A percentile compares a stretch with the other conserved stretches of the same genome.
These are phyloP conservation scores for Davidsoniella eucalypti DNA, from an alignment of 2,329 filamentous ascomycete species.

Conservation along the genomic window DNA sequence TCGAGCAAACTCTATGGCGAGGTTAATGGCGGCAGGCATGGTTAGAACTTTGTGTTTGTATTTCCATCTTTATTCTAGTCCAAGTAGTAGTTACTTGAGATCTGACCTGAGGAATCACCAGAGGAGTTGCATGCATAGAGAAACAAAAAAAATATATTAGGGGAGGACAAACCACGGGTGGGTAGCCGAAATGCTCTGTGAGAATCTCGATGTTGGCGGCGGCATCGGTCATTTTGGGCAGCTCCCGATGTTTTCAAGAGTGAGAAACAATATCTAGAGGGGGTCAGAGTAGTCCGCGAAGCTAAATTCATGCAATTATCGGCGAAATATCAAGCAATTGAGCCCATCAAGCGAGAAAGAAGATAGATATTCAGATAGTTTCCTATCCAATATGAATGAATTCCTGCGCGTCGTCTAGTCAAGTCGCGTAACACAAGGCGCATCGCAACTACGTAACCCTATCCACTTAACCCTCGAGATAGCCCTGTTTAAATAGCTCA, in stretches of 20 bases:
- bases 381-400: no score
- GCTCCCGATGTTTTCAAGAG: not conserved
- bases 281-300: not conserved
- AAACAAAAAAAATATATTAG: not conserved
- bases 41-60: not conserved
- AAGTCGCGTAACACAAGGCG: no score
- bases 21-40: constrained; percentile 1
- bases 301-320: not conserved
- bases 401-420: no score
- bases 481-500: no score
- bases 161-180: constrained; percentile 55
- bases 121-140: not conserved
- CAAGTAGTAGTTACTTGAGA: no score
- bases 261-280: not conserved
- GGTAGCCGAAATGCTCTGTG: constrained; percentile 91
- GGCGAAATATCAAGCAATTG: no score
- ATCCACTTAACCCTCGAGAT: no score
- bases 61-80: not conserved
- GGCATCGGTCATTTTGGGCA: constrained; percentile 7
- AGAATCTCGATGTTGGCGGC: constrained; percentile 48
- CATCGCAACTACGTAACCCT: no score
- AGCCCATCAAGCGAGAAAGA: no score
- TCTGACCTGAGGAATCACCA: not conserved
- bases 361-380: no score
- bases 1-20: constrained; percentile 64